Evolutionary conservation across 2,329 filamentous ascomycete genomes (phyloP), one percentile per base, ranked within the genome.

Genomic region (Endoconidiophora laricicola): DNA sequence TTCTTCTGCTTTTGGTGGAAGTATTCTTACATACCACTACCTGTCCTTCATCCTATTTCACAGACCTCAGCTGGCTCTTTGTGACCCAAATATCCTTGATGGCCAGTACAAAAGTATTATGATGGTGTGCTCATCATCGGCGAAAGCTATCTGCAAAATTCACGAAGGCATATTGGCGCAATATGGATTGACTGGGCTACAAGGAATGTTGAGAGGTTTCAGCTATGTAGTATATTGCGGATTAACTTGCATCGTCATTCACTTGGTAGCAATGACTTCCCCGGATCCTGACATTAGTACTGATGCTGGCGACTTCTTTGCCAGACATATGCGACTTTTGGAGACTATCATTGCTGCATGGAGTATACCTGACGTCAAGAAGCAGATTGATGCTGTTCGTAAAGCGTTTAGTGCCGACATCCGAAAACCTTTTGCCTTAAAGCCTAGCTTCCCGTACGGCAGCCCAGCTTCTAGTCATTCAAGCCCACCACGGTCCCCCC

Each of bases 161-260:
- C 87, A 95, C 60, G 90, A 96, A 65, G 81, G 81, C 2, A 78
- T 94, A 36, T 60, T 94, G 52, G 74, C 81, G 49, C 74, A 76
- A 0, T 94, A 81, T 62, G 86, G 87, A 2, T 68, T 94, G 54
- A 76, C 76, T 14, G 90, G 88, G 0, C 70, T 96, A 14, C 73
- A 91, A 57, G 93, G 82, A 65, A 95, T 95, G 90, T 82, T 90
- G 59, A 76, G 90, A 56, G 90, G 90, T 38, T 87, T 94, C 61
- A 94, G 88, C 64, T 96, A 94, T 60, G 86, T 86, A 4, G 86
- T 96, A n/a, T 96, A 96, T 60, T 79, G 81, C 50, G 79, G 94
- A 23, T 68, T 96, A 43, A 91, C 86, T 0, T 94, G 88, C 67
- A 88, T 90, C 22, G 88, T 95, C 65, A 74, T 96, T 49, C 88